phyloP scores from a whole-genome alignment of 2,329 filamentous ascomycete genomes.

The Ceratocystis cubensis region DNA sequence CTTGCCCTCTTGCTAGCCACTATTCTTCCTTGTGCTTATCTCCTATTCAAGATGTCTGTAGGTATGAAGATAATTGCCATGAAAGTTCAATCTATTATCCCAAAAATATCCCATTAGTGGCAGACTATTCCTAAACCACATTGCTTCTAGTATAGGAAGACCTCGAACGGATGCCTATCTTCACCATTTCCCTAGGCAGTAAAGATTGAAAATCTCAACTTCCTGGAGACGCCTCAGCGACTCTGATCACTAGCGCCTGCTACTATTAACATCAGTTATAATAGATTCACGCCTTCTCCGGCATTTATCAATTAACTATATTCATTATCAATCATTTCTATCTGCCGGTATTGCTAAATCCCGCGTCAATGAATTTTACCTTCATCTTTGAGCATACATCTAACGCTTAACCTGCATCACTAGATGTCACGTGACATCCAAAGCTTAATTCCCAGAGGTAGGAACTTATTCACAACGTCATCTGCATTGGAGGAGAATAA shows the following conservation, averaged over 20 bases:
- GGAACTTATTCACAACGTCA: neutral
- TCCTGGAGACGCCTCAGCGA: constrained; percentile 38
- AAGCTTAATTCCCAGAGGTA: too few species aligned
- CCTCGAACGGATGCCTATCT: constrained; percentile 49
- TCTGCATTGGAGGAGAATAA: neutral
- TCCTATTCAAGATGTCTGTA: constrained; percentile 28
- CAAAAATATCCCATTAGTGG: neutral
- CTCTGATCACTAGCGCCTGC: constrained; percentile 38
- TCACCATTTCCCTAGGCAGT: constrained; percentile 34
- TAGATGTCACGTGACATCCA: neutral
- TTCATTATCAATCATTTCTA: constrained; percentile 44
- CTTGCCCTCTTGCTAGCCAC: constrained; percentile 65
- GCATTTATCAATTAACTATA: constrained; percentile 45
- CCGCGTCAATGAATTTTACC: constrained; percentile 9
- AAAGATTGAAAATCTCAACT: constrained; percentile 43
- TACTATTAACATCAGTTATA: constrained; percentile 39
- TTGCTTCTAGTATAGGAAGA: constrained; percentile 37
- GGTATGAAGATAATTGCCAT: too few species aligned
- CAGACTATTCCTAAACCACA: neutral
- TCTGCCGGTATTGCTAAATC: constrained; percentile 46
- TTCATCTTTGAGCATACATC: constrained; percentile 1
- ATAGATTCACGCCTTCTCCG: constrained; percentile 45
- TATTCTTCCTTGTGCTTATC: constrained; percentile 62
- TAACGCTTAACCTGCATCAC: too few species aligned
- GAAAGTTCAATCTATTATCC: neutral